Conservation (phyloP, 1,284 basidiomycete genomes). For the Prillingera fragicola region DNA sequence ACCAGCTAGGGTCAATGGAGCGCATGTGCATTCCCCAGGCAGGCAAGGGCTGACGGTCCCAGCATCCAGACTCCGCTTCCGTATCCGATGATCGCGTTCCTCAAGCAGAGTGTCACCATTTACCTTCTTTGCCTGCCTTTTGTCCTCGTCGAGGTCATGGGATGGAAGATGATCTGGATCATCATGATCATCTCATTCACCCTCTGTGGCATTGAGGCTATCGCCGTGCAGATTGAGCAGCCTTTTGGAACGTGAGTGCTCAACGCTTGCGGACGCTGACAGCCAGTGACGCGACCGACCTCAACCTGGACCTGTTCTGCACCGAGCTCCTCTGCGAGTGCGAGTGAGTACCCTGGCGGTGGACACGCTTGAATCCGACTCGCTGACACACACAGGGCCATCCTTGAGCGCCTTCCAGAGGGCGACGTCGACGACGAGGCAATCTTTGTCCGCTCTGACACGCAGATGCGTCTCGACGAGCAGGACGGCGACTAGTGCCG, state of each 20-base stretch:
- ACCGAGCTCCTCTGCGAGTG: constrained; percentile 77
- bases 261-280: constrained; percentile 51
- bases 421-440: constrained; percentile 49
- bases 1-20: constrained; percentile 77
- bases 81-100: constrained; percentile 61
- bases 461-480: constrained; percentile 9
- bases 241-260: constrained; percentile 54
- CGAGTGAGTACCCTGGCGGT: constrained; percentile 57
- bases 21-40: constrained; percentile 53
- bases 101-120: constrained; percentile 86
- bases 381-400: constrained; percentile 55
- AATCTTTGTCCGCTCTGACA: constrained; percentile 3
- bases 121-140: constrained; percentile 82
- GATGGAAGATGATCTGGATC: constrained; percentile 75
- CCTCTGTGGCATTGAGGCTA: constrained; percentile 66
- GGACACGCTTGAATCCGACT: neutral
- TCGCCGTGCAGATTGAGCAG: constrained; percentile 86
- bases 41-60: constrained; percentile 1
- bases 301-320: constrained; percentile 66
- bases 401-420: constrained; percentile 70
- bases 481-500: constrained; percentile 13
- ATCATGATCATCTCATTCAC: constrained; percentile 76
- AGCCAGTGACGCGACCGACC: constrained; percentile 53
- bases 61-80: constrained; percentile 42
- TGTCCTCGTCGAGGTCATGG: constrained; percentile 59